Evolutionary conservation across 352 stramenopile genomes (phyloP), one percentile per base, ranked within the genome.

Genomic region (Globisporangium carolinianum): DNA sequence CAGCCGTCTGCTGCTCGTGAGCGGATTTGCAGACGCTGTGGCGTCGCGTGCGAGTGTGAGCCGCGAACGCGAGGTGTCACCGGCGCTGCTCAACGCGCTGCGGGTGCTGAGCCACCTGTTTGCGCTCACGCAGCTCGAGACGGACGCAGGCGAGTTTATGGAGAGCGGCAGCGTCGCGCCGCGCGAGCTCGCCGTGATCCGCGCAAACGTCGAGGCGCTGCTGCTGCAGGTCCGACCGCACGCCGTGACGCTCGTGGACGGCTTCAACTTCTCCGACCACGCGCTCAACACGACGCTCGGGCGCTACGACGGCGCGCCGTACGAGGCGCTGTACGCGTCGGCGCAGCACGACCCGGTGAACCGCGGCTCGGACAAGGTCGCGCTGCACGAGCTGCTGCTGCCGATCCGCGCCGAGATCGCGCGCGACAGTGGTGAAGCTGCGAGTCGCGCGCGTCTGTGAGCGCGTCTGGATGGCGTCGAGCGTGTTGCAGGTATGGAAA

Each of bases 261-360:
- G 76, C 15, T 94, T 89, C 67, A 86, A 91, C 64, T 90, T 91
- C 61, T 86, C 78, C 10, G 83, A 91, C 62, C 67, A 81, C 55
- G 36, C 58, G 48, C 58, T 94, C 45, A 91, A 91, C 74, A 87
- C 81, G 66, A 76, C 76, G 36, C 65, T 94, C 38, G 84, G 84
- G 32, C 75, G 80, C 55, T 85, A 77, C 51, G 78, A 92, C 54
- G 84, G 82, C 17, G 75, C 86, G 11, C 72, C 89, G 47, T 92
- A 94, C 70, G 73, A 88, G 47, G 76, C 76, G 55, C 56, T 89
- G 53, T 86, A 82, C 47, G 70, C 71, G 52, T 75, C 73, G 47
- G 67, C 74, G n/a, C 67, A 86, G 67, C 73, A 75, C 56, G 74
- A 90, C 17, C 77, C 75, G 1, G 56, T 90, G 58, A 90, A 90